These are phyloP conservation scores for Alternaria longipes DNA, from an alignment of 2,329 filamentous ascomycete species.

Conservation along the genomic window DNA sequence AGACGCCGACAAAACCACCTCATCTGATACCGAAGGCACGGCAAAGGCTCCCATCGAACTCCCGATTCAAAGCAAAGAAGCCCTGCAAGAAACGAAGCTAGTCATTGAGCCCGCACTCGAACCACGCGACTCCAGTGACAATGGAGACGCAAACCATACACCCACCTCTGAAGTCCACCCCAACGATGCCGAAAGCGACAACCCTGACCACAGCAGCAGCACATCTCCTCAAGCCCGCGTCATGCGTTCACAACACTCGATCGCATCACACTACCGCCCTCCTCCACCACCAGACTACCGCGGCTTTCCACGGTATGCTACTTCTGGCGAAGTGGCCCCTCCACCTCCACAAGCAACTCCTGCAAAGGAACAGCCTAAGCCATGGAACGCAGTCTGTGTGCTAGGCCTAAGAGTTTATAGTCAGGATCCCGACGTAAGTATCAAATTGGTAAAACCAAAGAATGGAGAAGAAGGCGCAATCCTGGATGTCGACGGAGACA, in stretches of 20 bases:
- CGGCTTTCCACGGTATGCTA: neutral
- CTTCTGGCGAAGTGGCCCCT: neutral
- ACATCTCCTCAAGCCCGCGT: neutral
- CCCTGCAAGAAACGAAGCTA: conserved; percentile 1
- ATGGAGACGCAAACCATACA: neutral
- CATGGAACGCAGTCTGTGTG: conserved; percentile 70
- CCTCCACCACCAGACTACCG: neutral
- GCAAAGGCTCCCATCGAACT: neutral
- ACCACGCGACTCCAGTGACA: neutral
- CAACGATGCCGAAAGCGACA: neutral
- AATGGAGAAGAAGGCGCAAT: conserved; percentile 41
- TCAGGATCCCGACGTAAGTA: conserved; percentile 42
- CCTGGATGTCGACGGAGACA: conserved; percentile 43
- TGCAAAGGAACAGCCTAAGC: conserved; percentile 39
- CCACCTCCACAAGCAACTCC: conserved; percentile 1
- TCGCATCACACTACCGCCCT: neutral
- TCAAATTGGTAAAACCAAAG: conserved; percentile 44
- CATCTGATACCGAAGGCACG: neutral
- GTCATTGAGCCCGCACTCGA: neutral
- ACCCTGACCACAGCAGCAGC: neutral
- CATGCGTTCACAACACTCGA: neutral
- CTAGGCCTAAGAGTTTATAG: conserved; percentile 64
- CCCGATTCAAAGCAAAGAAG: neutral
- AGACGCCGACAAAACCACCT: neutral
- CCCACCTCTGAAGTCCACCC: neutral